Base-by-base conservation (phyloP, 2,329 filamentous ascomycete genomes). In the Trichoderma koningiopsis region DNA sequence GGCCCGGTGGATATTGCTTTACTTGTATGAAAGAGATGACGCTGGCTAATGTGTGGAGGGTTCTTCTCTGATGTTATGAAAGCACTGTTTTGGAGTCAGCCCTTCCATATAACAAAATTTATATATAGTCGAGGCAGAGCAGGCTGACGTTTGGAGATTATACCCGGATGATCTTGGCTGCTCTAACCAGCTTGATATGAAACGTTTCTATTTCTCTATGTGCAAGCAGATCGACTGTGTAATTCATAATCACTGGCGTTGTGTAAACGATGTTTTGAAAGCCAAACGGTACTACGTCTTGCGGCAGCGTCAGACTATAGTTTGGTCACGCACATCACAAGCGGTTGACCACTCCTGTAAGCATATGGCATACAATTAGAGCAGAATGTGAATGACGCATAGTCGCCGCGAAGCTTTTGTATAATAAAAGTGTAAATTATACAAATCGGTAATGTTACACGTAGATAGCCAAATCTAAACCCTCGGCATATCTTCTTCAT, bases 341-440 rank as follows among this genome's bases (percentile, higher is more conserved):
- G 40, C 19, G 3, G 6, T 43, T 43, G 3, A 43, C 19, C 11
- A 24, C 7, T 13, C n/a, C 47, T 24, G 8, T 16, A 24, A 24
- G 14, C 6, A 37, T 8, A 33, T 14, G 11, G 13, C 11, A 40
- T 3, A 24, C 13, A 13, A 24, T 4, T 43, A 35, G n/a, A 57
- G 7, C 35, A 24, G 1, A 4, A 19, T 11, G 2, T 19, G n/a
- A 19, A 8, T 16, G 6, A 7, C 14, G 33, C 8, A 58, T 78
- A 67, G 78, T 81, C 33, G 75, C 77, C 14, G 74, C 76, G 53
- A 75, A 31, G 74, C 72, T 22, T n/a, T 24, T 68, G 64, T 68
- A 61, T 22, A 68, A 53, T 33, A 63, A 22, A 43, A 33, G 52
- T 52, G 67, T 64, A 53, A 59, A 69, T 58, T 69, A 58, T 69